Evolutionary conservation across 257 asterid genomes (phyloP).

Genomic region (Salvia splendens): DNA sequence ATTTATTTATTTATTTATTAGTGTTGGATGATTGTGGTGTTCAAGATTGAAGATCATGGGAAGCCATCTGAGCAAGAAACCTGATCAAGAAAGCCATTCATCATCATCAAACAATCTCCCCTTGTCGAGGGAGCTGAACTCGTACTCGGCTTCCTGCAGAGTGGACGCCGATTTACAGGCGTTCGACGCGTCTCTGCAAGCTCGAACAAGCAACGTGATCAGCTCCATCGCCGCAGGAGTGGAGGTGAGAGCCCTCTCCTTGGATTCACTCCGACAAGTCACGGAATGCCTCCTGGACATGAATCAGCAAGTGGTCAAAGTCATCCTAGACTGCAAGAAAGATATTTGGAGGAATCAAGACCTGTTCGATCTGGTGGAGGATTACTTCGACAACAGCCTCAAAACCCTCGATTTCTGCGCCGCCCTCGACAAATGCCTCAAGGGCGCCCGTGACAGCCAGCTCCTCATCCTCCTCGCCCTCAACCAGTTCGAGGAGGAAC

Average conservation of each 20-base stretch:
- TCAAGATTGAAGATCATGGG: conserved; percentile 53
- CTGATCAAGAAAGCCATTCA: conserved; percentile 42
- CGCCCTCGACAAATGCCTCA: conserved; percentile 70
- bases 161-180: conserved; percentile 59
- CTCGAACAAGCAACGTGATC: conserved; percentile 60
- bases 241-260: conserved; percentile 75
- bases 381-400: conserved; percentile 84
- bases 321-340: conserved; percentile 77
- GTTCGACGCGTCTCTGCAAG: conserved; percentile 63
- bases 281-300: conserved; percentile 73
- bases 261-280: conserved; percentile 75
- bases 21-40: not conserved
- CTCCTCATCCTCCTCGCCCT: conserved; percentile 62
- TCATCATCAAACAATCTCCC: conserved; percentile 47
- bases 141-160: conserved; percentile 81
- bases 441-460: conserved; percentile 63
- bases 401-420: conserved; percentile 81
- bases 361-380: conserved; percentile 81
- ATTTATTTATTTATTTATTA: not conserved
- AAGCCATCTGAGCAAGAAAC: conserved; percentile 73
- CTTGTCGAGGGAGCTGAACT: conserved; percentile 49
- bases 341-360: conserved; percentile 82
- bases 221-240: conserved; percentile 69
- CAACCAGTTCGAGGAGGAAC: conserved; percentile 61
- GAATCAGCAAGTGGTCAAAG: conserved; percentile 87